These are phyloP conservation scores for Phytopythium kandeliae DNA, from an alignment of 352 stramenopile genomes.

Conservation along the genomic window DNA sequence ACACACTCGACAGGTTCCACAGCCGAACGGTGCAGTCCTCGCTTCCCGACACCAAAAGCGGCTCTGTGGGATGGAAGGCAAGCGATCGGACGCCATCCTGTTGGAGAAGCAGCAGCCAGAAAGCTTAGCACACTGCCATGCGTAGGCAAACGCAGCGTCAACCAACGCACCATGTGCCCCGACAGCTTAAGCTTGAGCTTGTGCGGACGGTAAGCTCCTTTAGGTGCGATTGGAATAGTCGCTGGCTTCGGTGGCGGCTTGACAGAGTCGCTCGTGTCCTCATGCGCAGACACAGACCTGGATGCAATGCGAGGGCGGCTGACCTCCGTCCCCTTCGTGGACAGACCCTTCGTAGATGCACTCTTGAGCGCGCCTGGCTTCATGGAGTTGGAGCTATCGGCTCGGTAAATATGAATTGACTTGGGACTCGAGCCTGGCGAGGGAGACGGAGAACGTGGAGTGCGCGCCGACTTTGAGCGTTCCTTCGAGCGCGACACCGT, in stretches of 20 bases:
- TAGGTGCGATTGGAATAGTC: slow-evolving; percentile 42
- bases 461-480: slow-evolving; percentile 45
- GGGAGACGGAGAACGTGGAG: slow-evolving; percentile 28
- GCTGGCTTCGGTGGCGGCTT: slow-evolving; percentile 33
- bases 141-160: not conserved
- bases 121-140: not conserved
- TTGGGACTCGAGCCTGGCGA: slow-evolving; percentile 28
- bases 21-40: slow-evolving; percentile 84
- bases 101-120: not conserved
- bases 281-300: slow-evolving; percentile 33
- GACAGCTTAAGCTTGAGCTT: slow-evolving; percentile 86
- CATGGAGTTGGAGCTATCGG: slow-evolving; percentile 48
- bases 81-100: slow-evolving; percentile 76
- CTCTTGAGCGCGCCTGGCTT: slow-evolving; percentile 29
- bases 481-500: slow-evolving; percentile 54
- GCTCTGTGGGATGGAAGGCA: slow-evolving; percentile 77
- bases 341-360: slow-evolving; percentile 3
- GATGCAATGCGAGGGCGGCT: slow-evolving; percentile 71
- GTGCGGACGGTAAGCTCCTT: slow-evolving; percentile 59
- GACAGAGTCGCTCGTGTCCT: slow-evolving; percentile 28
- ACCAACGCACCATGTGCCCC: slow-evolving; percentile 61
- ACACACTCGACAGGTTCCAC: slow-evolving; percentile 68
- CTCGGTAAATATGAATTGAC: slow-evolving; percentile 48
- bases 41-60: slow-evolving; percentile 74
- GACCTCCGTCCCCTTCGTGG: slow-evolving; percentile 68